Base-by-base conservation (phyloP, 2,329 filamentous ascomycete species). In the Aspergillus felis region DNA sequence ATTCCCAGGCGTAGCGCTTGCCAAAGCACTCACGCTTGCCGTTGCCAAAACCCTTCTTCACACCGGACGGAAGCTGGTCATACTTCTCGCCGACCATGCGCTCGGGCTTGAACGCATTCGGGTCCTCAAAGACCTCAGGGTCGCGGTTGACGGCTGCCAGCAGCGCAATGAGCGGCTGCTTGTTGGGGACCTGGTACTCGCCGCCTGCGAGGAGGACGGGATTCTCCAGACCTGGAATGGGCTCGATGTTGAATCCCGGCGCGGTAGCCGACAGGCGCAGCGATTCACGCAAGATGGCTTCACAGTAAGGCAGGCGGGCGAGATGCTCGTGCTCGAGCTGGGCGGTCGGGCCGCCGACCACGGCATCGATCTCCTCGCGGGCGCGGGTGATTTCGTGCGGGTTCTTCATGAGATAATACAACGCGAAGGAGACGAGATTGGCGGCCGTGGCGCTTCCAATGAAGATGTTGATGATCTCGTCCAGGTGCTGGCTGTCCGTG, bases 31-130 rank as follows among this genome's bases (percentile, higher is more conserved):
- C 84, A 50, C 90, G 78, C 59, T 83, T 80, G 2, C 89, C 89
- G 57, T 89, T 89, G 0, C 90, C 90, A 64, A 92, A 93, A 4
- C 89, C 68, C 59, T 89, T 89, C 84, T 84, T 89, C 27, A 81
- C 80, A 54, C 84, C 84, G 14, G 80, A 80, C 4, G 84, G 87
- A 5, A 89, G 78, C 27, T 81, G 81, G 57, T 85, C 83, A 67
- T 90, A 91, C 27, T 82, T 81, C 20, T 87, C 87, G 24, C 89
- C 86, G 0, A 88, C 72, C 86, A 91, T 90, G 10, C 88, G 81
- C 68, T 91, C 88, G 0, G 89, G 89, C 55, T 78, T 80, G 75
- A 90, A 92, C 8, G 83, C 80, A 1, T 82, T 70, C 0, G 87
- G 86, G 55, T 89, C 85, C 0, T 84, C 81, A 51, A 80, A 92